Conservation (phyloP, 345 rosid genomes). For the Salix suchowensis region DNA sequence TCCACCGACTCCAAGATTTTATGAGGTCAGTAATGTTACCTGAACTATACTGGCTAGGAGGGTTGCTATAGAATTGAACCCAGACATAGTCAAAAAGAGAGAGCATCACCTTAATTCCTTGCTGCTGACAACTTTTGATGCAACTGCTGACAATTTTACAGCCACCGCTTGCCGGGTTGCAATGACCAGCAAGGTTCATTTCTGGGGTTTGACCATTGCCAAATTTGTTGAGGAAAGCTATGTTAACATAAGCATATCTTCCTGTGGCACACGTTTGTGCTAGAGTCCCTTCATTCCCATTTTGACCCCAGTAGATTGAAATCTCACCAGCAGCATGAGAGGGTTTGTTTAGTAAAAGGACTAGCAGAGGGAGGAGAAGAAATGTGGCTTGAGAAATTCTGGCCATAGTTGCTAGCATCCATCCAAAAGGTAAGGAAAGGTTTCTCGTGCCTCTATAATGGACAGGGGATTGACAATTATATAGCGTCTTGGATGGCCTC, state of each 20-base stretch:
- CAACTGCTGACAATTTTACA: conserved; percentile 11
- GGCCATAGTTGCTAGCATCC: conserved; percentile 6
- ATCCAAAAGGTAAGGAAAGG: neutral
- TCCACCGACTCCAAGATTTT: conserved; percentile 32
- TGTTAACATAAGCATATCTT: conserved; percentile 18
- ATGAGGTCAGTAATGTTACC: conserved; percentile 15
- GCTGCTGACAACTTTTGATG: conserved; percentile 22
- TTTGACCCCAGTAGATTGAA: conserved; percentile 35
- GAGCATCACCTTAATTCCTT: conserved; percentile 28
- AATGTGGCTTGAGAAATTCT: neutral
- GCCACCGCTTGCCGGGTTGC: conserved; percentile 19
- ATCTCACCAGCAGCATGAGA: conserved; percentile 23
- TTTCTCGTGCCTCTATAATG: neutral
- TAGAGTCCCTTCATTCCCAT: conserved; percentile 33
- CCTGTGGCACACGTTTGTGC: conserved; percentile 25
- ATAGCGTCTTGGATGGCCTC: neutral
- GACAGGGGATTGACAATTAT: neutral
- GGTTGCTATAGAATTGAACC: conserved; percentile 33
- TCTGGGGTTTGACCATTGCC: conserved; percentile 24
- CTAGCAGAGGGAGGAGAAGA: conserved; percentile 7
- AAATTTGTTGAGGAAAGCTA: conserved; percentile 34
- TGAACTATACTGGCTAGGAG: conserved; percentile 21
- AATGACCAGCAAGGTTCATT: conserved; percentile 32
- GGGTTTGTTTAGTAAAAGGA: neutral
- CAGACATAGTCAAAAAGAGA: conserved; percentile 30